Evolutionary conservation across 176 grass and related monocot species (phyloP), one percentile per base, ranked within the genome.

Genomic region (Cocos nucifera): DNA sequence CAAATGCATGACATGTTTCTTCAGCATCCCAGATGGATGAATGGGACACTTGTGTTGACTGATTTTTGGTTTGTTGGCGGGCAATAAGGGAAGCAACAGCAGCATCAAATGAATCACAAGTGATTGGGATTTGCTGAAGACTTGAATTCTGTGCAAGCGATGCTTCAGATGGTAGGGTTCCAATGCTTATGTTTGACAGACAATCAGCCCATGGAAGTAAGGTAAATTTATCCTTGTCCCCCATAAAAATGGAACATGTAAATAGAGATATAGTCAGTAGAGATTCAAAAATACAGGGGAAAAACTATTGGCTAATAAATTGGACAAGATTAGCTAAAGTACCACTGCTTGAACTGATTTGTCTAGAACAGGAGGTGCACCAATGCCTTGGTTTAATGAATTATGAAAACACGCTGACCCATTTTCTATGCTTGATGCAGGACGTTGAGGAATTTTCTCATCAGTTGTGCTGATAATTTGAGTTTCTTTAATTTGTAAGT

Each of bases 51-150:
- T 32, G 17, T 15, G 27, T 75, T 0, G 73, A 75, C 49, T 85
- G 76, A 74, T 56, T 72, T 59, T 20, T 78, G 17, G 75, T 17
- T 78, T 88, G 75, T 48, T 92, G 84, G 3, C 51, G 17, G 18
- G 70, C 65, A 77, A 98, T 83, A 63, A 92, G 50, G 7, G 84
- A 76, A 73, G 87, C 84, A 64, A 98, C 88, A 72, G 75, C 88
- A 88, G 88, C 82, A 80, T 98, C 93, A 69, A 98, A 98, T 56
- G 93, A 98, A 75, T 98, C 93, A 23, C 81, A 85, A 1, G 76
- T 92, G 22, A 71, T 17, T 61, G 82, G 67, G 54, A 75, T 69
- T 69, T 95, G 86, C 56, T 76, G 72, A 56, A 95, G 20, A 68
- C 20, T 73, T 5, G 50, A 70, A 67, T 76, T 83, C 60, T 72